Conservation (phyloP, 2,329 filamentous ascomycete genomes). For the Penicillium concentricum region DNA sequence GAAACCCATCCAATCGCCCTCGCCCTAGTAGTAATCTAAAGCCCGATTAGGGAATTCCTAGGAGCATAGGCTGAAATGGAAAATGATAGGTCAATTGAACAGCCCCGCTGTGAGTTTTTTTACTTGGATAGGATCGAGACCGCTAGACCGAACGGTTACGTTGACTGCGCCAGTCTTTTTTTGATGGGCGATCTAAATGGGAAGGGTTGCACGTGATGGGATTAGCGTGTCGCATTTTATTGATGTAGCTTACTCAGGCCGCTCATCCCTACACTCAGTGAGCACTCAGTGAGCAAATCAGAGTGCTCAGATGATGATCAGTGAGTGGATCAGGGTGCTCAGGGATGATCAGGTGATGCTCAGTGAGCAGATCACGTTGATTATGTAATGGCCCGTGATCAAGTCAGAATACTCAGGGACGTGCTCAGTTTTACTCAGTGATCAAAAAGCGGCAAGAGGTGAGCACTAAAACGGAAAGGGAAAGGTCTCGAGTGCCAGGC, state of each 20-base stretch:
- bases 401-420: too few species aligned
- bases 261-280: neutral
- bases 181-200: neutral
- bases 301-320: neutral
- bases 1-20: neutral
- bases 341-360: neutral
- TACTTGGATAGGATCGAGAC: neutral
- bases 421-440: too few species aligned
- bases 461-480: too few species aligned
- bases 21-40: neutral
- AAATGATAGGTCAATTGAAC: neutral
- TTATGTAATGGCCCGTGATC: too few species aligned
- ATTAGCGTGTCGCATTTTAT: slow-evolving; percentile 4
- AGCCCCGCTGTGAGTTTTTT: neutral
- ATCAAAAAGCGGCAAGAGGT: too few species aligned
- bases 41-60: neutral
- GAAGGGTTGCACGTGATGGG: slow-evolving; percentile 1
- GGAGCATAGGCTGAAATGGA: neutral
- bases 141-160: neutral
- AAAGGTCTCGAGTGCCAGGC: too few species aligned
- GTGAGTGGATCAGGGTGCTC: neutral
- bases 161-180: neutral
- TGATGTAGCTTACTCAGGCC: neutral
- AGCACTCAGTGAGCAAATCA: neutral
- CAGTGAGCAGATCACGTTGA: too few species aligned